Conservation (phyloP, 1,139 yeast species). For the Yamadazyma kanchanaburiensis region DNA sequence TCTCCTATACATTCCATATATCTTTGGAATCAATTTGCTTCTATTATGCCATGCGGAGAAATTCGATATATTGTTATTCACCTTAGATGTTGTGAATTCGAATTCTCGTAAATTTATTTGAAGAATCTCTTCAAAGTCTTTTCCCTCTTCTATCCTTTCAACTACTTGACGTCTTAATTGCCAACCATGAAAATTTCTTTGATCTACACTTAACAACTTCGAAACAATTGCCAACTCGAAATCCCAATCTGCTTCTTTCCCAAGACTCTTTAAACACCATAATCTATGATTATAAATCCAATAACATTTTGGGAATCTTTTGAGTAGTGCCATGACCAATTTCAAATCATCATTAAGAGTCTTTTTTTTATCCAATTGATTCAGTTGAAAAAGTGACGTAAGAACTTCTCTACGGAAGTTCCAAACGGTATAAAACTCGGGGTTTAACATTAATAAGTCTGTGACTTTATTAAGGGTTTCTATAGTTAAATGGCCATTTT, state of each 20-base stretch:
- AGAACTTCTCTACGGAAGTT: slow-evolving; percentile 80
- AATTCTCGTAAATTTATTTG: slow-evolving; percentile 52
- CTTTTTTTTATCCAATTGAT: slow-evolving; percentile 19
- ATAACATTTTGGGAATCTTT: slow-evolving; percentile 78
- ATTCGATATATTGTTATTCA: slow-evolving; percentile 81
- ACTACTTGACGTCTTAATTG: slow-evolving; percentile 80
- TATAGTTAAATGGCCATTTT: slow-evolving; percentile 25
- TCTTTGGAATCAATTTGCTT: slow-evolving; percentile 59
- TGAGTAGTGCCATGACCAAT: slow-evolving; percentile 58
- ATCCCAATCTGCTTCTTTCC: slow-evolving; percentile 55
- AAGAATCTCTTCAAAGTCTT: slow-evolving; percentile 6
- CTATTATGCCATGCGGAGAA: slow-evolving; percentile 97
- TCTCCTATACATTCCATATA: slow-evolving; percentile 28
- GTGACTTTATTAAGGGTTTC: slow-evolving; percentile 49
- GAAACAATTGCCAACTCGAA: slow-evolving; percentile 67
- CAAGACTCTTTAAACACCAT: slow-evolving; percentile 69
- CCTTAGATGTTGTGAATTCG: slow-evolving; percentile 72
- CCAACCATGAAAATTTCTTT: slow-evolving; percentile 95
- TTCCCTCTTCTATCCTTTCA: slow-evolving; percentile 26
- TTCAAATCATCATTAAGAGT: slow-evolving; percentile 58
- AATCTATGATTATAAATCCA: slow-evolving; percentile 96
- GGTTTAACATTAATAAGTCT: slow-evolving; percentile 60
- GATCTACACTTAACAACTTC: slow-evolving; percentile 65
- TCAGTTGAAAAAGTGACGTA: slow-evolving; percentile 21
- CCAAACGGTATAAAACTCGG: slow-evolving; percentile 91